Percentiles rank a stretch among this genome's conserved stretches.
These are phyloP conservation scores for Blastobotrys malaysiensis DNA, from an alignment of 1,139 yeast genomes.

Conservation along the genomic window DNA sequence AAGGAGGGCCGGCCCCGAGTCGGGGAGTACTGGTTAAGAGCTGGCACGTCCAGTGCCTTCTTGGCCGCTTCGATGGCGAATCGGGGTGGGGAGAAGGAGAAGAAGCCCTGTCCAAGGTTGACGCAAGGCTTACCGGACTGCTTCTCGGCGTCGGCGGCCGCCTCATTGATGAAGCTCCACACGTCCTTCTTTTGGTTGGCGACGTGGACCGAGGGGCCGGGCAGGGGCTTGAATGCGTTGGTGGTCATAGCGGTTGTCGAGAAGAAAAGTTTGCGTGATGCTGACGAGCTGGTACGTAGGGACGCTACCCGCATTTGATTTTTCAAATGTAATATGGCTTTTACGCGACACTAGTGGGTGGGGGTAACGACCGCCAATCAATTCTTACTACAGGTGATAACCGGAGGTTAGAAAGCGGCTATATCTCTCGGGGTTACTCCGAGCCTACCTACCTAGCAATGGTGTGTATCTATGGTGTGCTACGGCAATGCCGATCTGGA, in stretches of 20 bases:
- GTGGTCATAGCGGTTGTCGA: neutral
- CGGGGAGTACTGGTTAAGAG: conserved; percentile 85
- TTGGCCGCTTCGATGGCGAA: conserved; percentile 84
- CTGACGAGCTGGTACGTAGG: neutral
- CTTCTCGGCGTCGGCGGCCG: conserved; percentile 77
- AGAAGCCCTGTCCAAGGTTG: conserved; percentile 94
- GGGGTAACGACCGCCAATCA: too few relatives aligned
- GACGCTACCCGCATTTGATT: neutral
- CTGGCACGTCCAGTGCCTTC: conserved; percentile 63
- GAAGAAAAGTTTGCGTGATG: neutral
- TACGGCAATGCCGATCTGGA: neutral
- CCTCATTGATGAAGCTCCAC: conserved; percentile 91
- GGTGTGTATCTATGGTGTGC: neutral
- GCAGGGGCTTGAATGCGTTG: conserved; percentile 18
- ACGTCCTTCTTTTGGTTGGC: conserved; percentile 55
- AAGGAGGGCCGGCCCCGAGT: conserved; percentile 82
- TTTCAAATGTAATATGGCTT: neutral
- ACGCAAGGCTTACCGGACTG: conserved; percentile 66
- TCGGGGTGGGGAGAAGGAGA: conserved; percentile 88
- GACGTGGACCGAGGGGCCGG: conserved; percentile 23
- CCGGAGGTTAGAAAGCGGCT: neutral
- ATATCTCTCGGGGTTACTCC: too few relatives aligned
- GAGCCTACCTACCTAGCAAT: neutral
- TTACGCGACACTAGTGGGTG: too few relatives aligned
- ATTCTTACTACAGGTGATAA: too few relatives aligned